Conservation (phyloP, 352 stramenopile species). For the Globisporangium nunn region DNA sequence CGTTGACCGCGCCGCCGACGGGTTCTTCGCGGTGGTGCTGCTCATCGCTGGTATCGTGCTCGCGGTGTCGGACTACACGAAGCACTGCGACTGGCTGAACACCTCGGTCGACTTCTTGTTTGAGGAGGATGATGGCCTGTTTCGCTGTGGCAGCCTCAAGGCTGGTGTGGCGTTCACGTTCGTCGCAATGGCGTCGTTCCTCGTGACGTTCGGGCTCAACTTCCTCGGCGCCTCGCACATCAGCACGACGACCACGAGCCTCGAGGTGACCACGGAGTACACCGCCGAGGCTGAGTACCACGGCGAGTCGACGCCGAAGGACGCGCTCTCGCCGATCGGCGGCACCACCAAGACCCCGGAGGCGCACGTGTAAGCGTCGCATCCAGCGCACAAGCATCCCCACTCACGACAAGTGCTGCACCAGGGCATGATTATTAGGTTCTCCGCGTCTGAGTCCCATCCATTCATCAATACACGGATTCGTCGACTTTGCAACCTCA, state of each 20-base stretch:
- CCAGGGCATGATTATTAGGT: no score
- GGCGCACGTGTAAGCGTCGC: slow-evolving; percentile 14
- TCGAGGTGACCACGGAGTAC: slow-evolving; percentile 4
- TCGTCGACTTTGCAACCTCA: background rate
- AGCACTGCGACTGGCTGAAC: slow-evolving; percentile 44
- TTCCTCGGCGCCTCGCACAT: slow-evolving; percentile 15
- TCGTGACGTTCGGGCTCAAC: slow-evolving; percentile 30
- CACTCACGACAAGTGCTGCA: no score
- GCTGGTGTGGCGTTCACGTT: slow-evolving; percentile 47
- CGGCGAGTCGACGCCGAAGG: slow-evolving; percentile 15
- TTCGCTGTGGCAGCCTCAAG: slow-evolving; percentile 45
- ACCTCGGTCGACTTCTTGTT: no score
- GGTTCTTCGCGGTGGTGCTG: slow-evolving; percentile 26
- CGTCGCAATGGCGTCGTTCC: slow-evolving; percentile 26
- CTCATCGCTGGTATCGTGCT: slow-evolving; percentile 49
- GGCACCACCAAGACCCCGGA: slow-evolving; percentile 13
- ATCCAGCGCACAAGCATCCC: background rate
- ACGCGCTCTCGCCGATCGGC: slow-evolving; percentile 26
- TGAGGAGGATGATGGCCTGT: no score
- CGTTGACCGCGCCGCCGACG: slow-evolving; percentile 30
- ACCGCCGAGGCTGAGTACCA: slow-evolving; percentile 9
- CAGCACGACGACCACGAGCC: background rate
- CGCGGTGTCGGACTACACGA: slow-evolving; percentile 36
- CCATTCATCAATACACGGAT: background rate
- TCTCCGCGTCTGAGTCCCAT: no score